Evolutionary conservation across 2,329 filamentous ascomycete genomes (phyloP), one percentile per base, ranked within the genome.

Genomic region (Apiospora kogelbergensis): DNA sequence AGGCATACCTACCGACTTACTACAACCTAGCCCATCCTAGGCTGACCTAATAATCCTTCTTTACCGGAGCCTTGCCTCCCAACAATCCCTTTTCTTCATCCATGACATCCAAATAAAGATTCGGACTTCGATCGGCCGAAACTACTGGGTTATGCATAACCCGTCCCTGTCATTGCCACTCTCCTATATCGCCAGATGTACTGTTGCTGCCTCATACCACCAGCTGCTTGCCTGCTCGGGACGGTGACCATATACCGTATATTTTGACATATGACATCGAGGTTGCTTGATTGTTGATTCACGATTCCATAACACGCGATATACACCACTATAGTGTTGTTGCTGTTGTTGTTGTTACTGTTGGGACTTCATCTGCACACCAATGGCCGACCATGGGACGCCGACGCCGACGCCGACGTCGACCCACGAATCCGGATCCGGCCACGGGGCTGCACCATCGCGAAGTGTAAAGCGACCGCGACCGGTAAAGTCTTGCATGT

Each of bases 401-500:
- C 69, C 69, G 30, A 60, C 69, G 44, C 69, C 69, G 30, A 60
- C 53, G 53, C 53, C 53, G 64, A 68, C 53, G 64, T 68, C 69
- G 67, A 65, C 63, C 48, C 63, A 69, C 66, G 66, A 68, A 67
- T 46, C 41, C 69, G 48, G 42, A 37, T 60, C 65, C 41, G 26
- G 57, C 68, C 40, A 60, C 66, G 20, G 71, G 63, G 30, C 63
- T 37, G 53, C 46, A 37, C 48, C 68, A 26, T n/a, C 80, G 64
- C 80, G 83, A 65, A 85, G 84, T 71, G 85, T 87, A 66, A 87
- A 87, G 74, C 81, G 86, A 41, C 84, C 85, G 2, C 79, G 86
- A 9, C 86, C 86, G 3, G 86, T 87, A 71, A 88, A 88, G 74
- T 87, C 85, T 3, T 88, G 86, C 74, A 84, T 84, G 63, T 65